Percentiles rank a stretch among this genome's conserved stretches.
Evolutionary conservation across 768 basidiomycete species (phyloP).

Genomic region (Rubroboletus pulcherrimus): DNA sequence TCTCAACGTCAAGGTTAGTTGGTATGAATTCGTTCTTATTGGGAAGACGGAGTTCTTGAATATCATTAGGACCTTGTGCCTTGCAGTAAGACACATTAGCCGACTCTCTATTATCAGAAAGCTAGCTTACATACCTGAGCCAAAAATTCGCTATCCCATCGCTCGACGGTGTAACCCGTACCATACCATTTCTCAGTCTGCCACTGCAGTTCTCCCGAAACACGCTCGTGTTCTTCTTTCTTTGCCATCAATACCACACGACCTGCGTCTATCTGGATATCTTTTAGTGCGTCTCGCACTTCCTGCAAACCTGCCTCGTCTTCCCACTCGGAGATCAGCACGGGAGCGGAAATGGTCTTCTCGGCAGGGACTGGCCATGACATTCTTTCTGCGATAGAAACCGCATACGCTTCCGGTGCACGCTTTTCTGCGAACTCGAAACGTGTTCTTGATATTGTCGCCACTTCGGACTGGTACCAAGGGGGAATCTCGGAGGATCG

Average conservation of each 20-base stretch:
- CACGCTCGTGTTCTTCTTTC: conserved; percentile 54
- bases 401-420: conserved; percentile 75
- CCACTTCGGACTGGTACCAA: conserved; percentile 76
- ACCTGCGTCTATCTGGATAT: conserved; percentile 53
- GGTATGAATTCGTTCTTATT: conserved; percentile 90
- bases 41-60: conserved; percentile 73
- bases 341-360: conserved; percentile 65
- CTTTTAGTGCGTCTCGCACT: conserved; percentile 59
- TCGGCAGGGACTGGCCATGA: conserved; percentile 79
- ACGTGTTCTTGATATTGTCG: conserved; percentile 62
- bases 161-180: conserved; percentile 78
- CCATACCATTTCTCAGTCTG: conserved; percentile 88
- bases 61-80: conserved; percentile 63
- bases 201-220: conserved; percentile 55
- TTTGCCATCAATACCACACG: conserved; percentile 79
- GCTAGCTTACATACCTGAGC: conserved; percentile 37
- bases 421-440: conserved; percentile 89
- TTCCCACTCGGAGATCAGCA: conserved; percentile 73
- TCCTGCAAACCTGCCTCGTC: conserved; percentile 44
- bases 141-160: conserved; percentile 61
- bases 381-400: conserved; percentile 71
- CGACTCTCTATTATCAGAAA: neutral
- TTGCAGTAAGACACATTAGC: conserved; percentile 25
- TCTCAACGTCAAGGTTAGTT: conserved; percentile 77
- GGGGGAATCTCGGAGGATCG: conserved; percentile 55